Evolutionary conservation across 2,329 filamentous ascomycete genomes (phyloP), one percentile per base, ranked within the genome.

Genomic region (Passalora sequoiae): DNA sequence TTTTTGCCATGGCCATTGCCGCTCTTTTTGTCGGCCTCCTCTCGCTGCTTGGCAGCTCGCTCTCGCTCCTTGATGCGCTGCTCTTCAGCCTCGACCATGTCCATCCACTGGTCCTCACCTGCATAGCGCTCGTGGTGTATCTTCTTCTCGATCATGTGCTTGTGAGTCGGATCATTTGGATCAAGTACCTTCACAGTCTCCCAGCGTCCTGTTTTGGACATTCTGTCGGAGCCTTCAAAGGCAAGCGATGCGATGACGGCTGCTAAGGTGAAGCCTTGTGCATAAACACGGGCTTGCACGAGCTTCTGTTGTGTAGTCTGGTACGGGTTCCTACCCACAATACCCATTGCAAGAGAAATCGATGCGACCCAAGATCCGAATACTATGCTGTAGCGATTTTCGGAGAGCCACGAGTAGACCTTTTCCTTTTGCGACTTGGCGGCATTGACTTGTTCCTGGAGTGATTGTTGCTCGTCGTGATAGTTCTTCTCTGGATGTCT

Each of bases 201-300:
- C 85, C 85, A 94, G 64, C 84, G 76, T 52, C 83, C 85, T 60
- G 77, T 77, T 37, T 87, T 87, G 61, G 77, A 78, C 62, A 81
- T 82, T 54, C 84, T 84, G 67, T 98, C 92, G 41, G 71, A 72
- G 30, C 81, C 76, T 78, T 96, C 89, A 58, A 96, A 84, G 8
- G 80, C 84, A 35, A 91, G 88, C 22, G 81, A 85, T 44, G 86
- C 80, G 61, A 94, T 77, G 44, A 96, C 73, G 39, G 95, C 87
- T 51, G 83, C 85, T 35, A 96, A 73, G 4, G 89, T 94, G 57
- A 94, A 71, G 4, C 86, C 88, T 72, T 96, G 89, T 3, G 89
- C 89, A 68, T 95, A 95, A 53, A 96, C 84, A 77, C 89, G 83
- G 17, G 89, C 89, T 75, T 96, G 89, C 12, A 96, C 89, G 16